These are phyloP conservation scores for Gymnopilus dilepis DNA, from an alignment of 768 basidiomycete species.

Conservation along the genomic window DNA sequence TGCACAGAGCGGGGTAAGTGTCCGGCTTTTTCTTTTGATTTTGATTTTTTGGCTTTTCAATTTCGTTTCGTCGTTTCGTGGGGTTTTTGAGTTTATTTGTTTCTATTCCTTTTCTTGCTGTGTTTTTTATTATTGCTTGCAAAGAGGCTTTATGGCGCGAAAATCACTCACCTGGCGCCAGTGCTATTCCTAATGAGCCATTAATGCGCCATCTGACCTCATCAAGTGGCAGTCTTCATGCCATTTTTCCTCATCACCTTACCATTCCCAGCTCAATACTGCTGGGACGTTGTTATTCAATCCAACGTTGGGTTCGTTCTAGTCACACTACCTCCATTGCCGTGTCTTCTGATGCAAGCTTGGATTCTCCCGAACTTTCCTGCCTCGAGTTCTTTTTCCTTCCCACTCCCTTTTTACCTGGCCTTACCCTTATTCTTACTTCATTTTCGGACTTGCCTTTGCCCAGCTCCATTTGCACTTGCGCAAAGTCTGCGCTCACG, in stretches of 20 bases:
- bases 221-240: constrained; percentile 14
- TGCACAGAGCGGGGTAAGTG: constrained; percentile 62
- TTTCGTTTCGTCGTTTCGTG: no score
- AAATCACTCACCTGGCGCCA: neutral
- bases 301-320: constrained; percentile 8
- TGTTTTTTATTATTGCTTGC: neutral
- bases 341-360: constrained; percentile 18
- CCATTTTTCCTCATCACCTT: constrained; percentile 13
- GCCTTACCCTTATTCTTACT: neutral
- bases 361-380: neutral
- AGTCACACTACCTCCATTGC: neutral
- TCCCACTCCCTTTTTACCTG: constrained; percentile 1
- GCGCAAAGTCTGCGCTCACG: no score
- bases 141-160: neutral
- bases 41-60: neutral
- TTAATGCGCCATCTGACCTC: constrained; percentile 36
- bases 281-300: constrained; percentile 9
- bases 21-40: constrained; percentile 7
- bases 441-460: neutral
- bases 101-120: constrained; percentile 4
- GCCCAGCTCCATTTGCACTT: no score
- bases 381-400: constrained; percentile 3
- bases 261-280: constrained; percentile 9
- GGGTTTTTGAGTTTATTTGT: no score
- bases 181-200: neutral